Evolutionary conservation across 2,329 filamentous ascomycete species (phyloP), one percentile per base, ranked within the genome.

Genomic region (Fusarium xylarioides): DNA sequence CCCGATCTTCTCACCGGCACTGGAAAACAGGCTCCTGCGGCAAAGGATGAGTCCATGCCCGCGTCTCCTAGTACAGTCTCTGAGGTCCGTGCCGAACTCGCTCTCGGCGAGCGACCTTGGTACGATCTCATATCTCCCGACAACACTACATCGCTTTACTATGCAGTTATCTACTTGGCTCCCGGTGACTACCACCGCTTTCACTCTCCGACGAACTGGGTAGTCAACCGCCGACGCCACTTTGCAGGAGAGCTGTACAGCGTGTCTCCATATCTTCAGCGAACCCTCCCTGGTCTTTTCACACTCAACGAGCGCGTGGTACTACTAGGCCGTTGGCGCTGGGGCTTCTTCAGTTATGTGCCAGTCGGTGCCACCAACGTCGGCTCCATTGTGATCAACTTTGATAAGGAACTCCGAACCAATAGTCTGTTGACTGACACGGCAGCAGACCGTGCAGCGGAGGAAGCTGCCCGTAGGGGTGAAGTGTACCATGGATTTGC

Each of bases 141-240:
- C 59, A 89, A 89, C 81, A 87, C 85, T 81, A 94, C 92, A 10
- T 90, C 92, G 15, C 89, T 99, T 12, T 97, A 97, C 86, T 99
- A 98, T 83, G 93, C 88, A 69, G 97, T 99, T 71, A 91, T 99
- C 79, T 99, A 99, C 83, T 90, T 99, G 47, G 96, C 97, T 0
- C 96, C 96, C 0, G 96, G 96, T 55, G 97, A 99, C 85, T 99
- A 99, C 84, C 96, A 99, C 84, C 93, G 95, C 73, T 99, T 98
- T 86, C 97, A 99, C 85, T 97, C 94, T 4, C 96, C 96, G 0
- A 92, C 94, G 4, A 93, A 94, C 76, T 99, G 96, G 96, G 95
- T 99, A 21, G 96, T 96, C 38, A 93, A 98, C 83, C 91, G 91
- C 74, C 91, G 97, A 47, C 93, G 96, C n/a, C 96, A 99, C 84